Evolutionary conservation across 805 yeast species (phyloP), one percentile per base, ranked within the genome.

Genomic region (Zygosaccharomyces rouxii): DNA sequence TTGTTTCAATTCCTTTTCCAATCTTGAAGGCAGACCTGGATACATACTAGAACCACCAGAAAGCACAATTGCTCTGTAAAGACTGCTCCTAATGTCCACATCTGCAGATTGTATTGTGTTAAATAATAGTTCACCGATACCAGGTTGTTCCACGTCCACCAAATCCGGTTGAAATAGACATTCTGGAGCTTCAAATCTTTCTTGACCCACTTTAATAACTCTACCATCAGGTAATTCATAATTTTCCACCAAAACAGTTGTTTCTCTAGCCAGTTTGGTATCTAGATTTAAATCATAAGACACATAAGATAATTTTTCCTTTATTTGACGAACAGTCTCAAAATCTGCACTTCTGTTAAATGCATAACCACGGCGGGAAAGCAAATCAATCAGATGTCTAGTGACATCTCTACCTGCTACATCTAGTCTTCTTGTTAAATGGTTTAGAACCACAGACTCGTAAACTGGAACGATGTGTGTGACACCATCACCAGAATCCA

Each of bases 41-140:
- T 94, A 94, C 99, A 94, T 94, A 44, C 96, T 86, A 1, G 98
- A 90, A 49, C 99, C 99, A 66, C 99, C 99, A 5, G 96, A 87
- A 39, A 94, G 77, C 25, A 94, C 98, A 66, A 94, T 86, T 2
- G 97, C 95, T 63, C 85, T 87, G 72, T 80, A 94, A 51, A 94
- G 76, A 0, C 96, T 79, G 5, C 95, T 77, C 71, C 97, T 83
- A 46, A 94, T 80, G 66, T 94, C 99, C 43, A 94, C 85, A 64
- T 94, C 98, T 38, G 98, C 97, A 5, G 90, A 73, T 74, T 94
- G 98, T 55, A 94, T 83, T 3, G 96, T 88, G 67, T 89, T 87
- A 74, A 90, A 94, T 51, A 92, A 75, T 30, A 85, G 76, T 71
- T 94, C 99, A 52, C 97, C 98, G 46, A 94, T 82, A 60, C 99